Percentiles rank a stretch among this genome's conserved stretches.
Conservation (phyloP, 805 yeast species). For the Wickerhamiella bombiphila region DNA sequence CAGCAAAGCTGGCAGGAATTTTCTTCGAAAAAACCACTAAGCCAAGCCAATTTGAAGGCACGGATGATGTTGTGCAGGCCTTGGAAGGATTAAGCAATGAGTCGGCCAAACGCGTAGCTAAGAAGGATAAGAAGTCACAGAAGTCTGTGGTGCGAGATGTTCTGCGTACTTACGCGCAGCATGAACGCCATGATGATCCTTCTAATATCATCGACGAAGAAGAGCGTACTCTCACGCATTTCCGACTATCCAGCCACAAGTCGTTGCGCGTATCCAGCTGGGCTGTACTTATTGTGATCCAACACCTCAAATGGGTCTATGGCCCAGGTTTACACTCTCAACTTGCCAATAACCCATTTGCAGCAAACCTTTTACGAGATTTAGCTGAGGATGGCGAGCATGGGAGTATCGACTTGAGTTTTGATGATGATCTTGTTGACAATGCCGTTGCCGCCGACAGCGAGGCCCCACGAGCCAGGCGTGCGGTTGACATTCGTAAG, state of each 20-base stretch:
- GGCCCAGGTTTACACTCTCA: constrained; percentile 26
- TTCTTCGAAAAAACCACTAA: constrained; percentile 33
- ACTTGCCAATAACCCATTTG: constrained; percentile 22
- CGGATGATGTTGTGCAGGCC: constrained; percentile 27
- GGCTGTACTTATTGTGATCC: constrained; percentile 22
- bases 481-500: constrained; percentile 6
- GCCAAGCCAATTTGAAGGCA: constrained; percentile 18
- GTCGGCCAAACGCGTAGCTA: constrained; percentile 43
- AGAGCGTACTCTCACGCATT: constrained; percentile 15
- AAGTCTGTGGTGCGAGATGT: constrained; percentile 20
- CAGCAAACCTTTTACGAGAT: background rate
- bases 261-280: constrained; percentile 22
- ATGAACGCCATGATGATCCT: background rate
- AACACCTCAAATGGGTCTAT: constrained; percentile 25
- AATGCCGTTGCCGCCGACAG: background rate
- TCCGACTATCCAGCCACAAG: constrained; percentile 16
- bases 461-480: background rate
- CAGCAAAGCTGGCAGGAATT: constrained; percentile 41
- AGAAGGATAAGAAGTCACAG: constrained; percentile 46
- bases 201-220: background rate
- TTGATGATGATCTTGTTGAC: background rate
- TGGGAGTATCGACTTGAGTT: background rate
- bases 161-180: background rate
- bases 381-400: background rate
- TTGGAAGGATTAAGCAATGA: constrained; percentile 31